A percentile compares a stretch with the other conserved stretches of the same genome.
These are phyloP conservation scores for Aspergillus hortae DNA, from an alignment of 2,329 filamentous ascomycete species.

Conservation along the genomic window DNA sequence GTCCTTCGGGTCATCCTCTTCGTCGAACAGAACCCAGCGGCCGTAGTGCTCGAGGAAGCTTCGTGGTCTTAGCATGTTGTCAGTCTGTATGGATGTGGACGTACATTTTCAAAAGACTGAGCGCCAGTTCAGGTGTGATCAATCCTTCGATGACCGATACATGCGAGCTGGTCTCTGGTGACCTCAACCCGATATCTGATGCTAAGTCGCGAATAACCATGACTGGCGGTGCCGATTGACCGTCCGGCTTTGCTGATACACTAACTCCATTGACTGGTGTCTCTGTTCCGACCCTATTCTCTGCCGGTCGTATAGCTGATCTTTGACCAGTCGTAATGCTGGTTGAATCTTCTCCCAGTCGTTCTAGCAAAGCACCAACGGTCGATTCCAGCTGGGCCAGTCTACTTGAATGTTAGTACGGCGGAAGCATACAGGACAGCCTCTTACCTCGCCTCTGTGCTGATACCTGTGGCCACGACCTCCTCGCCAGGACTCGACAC, in stretches of 20 bases:
- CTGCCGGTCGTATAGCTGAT: not conserved
- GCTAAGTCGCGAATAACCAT: conserved; percentile 8
- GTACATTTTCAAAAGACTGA: not conserved
- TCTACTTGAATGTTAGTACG: not conserved
- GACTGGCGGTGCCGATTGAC: not conserved
- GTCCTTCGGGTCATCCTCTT: conserved; percentile 19
- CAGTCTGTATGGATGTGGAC: not conserved
- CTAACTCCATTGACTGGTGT: not conserved
- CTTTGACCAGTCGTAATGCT: not conserved
- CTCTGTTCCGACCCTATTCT: not conserved
- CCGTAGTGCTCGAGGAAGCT: conserved; percentile 42
- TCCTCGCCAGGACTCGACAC: not conserved
- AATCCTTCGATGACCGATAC: conserved; percentile 15
- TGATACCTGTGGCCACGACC: no score
- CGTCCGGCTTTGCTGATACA: not conserved
- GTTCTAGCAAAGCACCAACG: conserved; percentile 1
- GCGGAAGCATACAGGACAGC: no score
- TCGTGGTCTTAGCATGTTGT: not conserved
- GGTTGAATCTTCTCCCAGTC: not conserved
- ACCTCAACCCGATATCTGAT: conserved; percentile 4
- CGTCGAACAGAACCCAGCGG: conserved; percentile 40
- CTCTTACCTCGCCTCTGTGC: not conserved
- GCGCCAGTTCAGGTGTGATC: conserved; percentile 12
- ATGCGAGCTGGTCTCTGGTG: conserved; percentile 7
- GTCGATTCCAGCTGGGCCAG: conserved; percentile 1